Conservation (phyloP, 225 moss, liverwort and hornwort species). For the Takakia lepidozioides region DNA sequence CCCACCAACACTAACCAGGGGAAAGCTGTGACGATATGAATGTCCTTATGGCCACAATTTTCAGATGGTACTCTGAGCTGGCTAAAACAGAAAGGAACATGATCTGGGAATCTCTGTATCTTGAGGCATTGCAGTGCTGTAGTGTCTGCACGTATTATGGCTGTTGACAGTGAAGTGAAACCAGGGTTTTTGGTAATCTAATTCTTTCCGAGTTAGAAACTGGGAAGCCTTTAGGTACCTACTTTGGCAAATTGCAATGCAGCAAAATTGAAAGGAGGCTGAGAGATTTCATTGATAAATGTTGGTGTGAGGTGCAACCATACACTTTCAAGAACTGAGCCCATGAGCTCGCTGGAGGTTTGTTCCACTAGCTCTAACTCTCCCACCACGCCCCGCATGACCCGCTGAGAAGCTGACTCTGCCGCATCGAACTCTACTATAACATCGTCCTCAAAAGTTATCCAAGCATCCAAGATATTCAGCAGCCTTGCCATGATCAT, state of each 20-base stretch:
- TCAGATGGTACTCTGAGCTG: too few species aligned
- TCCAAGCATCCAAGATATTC: conserved; percentile 29
- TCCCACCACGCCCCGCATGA: conserved; percentile 11
- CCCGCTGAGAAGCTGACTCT: conserved; percentile 15
- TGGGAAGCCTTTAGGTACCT: too few species aligned
- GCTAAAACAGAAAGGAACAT: too few species aligned
- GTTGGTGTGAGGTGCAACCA: background rate
- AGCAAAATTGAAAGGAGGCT: too few species aligned
- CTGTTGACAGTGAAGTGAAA: background rate
- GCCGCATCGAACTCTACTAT: conserved; percentile 26
- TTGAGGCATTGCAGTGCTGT: too few species aligned
- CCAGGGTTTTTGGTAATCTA: background rate
- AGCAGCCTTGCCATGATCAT: conserved; percentile 17
- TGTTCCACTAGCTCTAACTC: conserved; percentile 29
- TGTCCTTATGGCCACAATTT: too few species aligned
- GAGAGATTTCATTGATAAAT: background rate
- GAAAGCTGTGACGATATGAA: too few species aligned
- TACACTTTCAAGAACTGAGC: background rate
- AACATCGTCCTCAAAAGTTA: conserved; percentile 33
- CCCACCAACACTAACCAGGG: too few species aligned
- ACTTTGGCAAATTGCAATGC: too few species aligned
- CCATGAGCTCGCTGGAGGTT: conserved; percentile 3
- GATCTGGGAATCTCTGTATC: too few species aligned
- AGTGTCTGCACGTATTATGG: too few species aligned
- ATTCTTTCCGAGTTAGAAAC: too few species aligned